Conservation (phyloP, 2,329 filamentous ascomycete species). For the Paradendryphiella salina region DNA sequence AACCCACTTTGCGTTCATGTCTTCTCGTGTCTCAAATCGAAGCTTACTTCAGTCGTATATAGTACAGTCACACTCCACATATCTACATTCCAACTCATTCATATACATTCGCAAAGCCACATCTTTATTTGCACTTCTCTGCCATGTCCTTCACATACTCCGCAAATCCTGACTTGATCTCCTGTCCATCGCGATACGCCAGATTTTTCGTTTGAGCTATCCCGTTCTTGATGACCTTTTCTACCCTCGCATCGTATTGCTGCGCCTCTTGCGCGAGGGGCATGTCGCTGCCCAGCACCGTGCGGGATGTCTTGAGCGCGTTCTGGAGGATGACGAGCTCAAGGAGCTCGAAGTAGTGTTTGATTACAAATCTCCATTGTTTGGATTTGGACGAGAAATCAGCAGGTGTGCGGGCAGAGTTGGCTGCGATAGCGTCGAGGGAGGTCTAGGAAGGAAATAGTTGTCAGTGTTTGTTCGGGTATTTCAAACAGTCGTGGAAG, state of each 20-base stretch:
- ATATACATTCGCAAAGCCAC: background rate
- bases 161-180: background rate
- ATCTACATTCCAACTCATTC: too few species aligned
- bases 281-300: slow-evolving; percentile 46
- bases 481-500: background rate
- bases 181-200: background rate
- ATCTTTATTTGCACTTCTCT: background rate
- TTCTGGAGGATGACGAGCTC: slow-evolving; percentile 48
- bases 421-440: slow-evolving; percentile 9
- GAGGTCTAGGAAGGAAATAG: slow-evolving; percentile 1
- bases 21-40: too few species aligned
- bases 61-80: too few species aligned
- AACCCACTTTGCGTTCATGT: too few species aligned
- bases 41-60: too few species aligned
- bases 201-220: slow-evolving; percentile 5
- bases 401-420: slow-evolving; percentile 7
- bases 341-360: slow-evolving; percentile 30
- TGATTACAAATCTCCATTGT: slow-evolving; percentile 5
- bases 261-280: slow-evolving; percentile 32
- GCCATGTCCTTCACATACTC: slow-evolving; percentile 4
- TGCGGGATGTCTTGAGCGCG: slow-evolving; percentile 49
- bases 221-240: slow-evolving; percentile 13
- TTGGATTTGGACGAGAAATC: slow-evolving; percentile 9
- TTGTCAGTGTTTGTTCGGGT: background rate
- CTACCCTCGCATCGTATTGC: slow-evolving; percentile 16